phyloP scores from a whole-genome alignment of 2,329 filamentous ascomycete genomes.

The Blumeria graminis region DNA sequence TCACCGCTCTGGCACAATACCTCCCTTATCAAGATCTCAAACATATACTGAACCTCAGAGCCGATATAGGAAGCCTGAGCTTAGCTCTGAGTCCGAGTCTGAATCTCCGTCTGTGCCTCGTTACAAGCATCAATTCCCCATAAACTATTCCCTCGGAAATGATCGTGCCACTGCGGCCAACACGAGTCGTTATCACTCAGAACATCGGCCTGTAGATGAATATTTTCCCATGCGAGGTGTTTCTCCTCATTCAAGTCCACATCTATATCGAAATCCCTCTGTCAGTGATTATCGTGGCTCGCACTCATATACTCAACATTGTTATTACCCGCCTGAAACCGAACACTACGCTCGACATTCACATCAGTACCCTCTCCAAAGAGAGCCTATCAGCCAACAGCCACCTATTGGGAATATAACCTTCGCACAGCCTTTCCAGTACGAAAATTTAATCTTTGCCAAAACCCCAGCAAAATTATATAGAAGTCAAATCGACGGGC shows the following conservation, averaged over 20 bases:
- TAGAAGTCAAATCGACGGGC: not conserved
- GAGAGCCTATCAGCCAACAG: too few species aligned
- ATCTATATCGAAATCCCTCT: conserved; percentile 3
- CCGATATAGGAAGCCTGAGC: conserved; percentile 7
- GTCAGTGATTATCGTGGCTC: not conserved
- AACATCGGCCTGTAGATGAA: conserved; percentile 5
- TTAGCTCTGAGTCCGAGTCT: conserved; percentile 8
- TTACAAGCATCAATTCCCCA: not conserved
- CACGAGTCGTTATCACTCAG: conserved; percentile 2
- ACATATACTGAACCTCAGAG: conserved; percentile 8
- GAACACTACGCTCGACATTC: not conserved
- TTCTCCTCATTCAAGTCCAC: conserved; percentile 8
- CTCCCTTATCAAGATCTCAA: conserved; percentile 10
- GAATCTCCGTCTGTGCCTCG: conserved; percentile 5
- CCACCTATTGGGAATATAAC: not conserved
- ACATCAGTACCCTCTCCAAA: not conserved
- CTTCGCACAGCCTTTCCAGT: not conserved
- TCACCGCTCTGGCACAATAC: conserved; percentile 7
- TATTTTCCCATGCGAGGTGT: conserved; percentile 7
- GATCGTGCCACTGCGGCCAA: conserved; percentile 6
- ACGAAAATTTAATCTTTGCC: not conserved
- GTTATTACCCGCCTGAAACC: not conserved
- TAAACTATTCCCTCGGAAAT: conserved; percentile 10
- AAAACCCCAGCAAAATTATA: not conserved
- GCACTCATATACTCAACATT: not conserved